A percentile compares a stretch with the other conserved stretches of the same genome.
These are phyloP conservation scores for Shiraia bambusicola DNA, from an alignment of 2,329 filamentous ascomycete species.

Conservation along the genomic window DNA sequence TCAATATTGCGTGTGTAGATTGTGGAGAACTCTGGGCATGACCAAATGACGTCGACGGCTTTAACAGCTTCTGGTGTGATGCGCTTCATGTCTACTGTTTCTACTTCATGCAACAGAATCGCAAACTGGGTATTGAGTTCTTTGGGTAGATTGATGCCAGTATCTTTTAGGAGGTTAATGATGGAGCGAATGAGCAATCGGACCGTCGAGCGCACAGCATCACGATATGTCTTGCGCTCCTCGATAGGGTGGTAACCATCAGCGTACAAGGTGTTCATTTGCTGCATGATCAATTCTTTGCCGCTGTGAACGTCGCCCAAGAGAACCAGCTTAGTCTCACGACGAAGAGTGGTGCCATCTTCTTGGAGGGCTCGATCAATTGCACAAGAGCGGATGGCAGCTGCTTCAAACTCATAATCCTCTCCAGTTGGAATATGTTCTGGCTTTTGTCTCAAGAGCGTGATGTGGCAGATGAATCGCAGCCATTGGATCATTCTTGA, in stretches of 20 bases:
- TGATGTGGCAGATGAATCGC: conserved; percentile 31
- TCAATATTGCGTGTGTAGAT: conserved; percentile 39
- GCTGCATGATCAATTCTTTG: conserved; percentile 41
- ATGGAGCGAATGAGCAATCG: conserved; percentile 38
- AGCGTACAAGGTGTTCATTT: conserved; percentile 40
- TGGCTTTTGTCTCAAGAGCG: conserved; percentile 21
- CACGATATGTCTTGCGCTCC: conserved; percentile 31
- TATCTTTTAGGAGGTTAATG: conserved; percentile 39
- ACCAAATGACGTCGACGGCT: conserved; percentile 33
- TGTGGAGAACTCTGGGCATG: conserved; percentile 33
- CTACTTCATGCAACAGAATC: conserved; percentile 37
- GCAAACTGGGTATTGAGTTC: conserved; percentile 35
- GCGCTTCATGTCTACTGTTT: conserved; percentile 26
- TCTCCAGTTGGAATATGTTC: conserved; percentile 29
- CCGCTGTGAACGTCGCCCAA: conserved; percentile 33
- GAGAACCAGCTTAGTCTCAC: conserved; percentile 39
- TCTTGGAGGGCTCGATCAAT: conserved; percentile 39
- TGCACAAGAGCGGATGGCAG: conserved; percentile 37
- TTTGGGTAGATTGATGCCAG: conserved; percentile 30
- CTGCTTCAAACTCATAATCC: conserved; percentile 36
- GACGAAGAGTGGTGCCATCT: conserved; percentile 34
- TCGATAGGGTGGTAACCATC: conserved; percentile 36
- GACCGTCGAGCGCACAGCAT: conserved; percentile 33
- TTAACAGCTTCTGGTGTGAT: conserved; percentile 31
- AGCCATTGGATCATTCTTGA: conserved; percentile 40